Conservation (phyloP, 257 asterid species). For the Perilla frutescens region DNA sequence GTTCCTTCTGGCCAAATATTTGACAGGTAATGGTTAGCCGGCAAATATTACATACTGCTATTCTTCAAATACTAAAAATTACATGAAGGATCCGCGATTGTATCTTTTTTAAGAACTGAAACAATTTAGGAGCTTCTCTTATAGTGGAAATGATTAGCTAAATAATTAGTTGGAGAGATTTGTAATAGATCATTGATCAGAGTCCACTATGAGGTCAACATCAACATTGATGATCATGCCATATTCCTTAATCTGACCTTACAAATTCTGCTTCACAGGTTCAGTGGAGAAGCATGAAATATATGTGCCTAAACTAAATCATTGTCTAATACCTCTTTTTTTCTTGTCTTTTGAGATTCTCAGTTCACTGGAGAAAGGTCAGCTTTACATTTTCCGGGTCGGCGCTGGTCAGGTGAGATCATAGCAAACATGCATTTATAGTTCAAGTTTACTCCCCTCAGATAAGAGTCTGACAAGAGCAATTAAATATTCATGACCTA, state of each 20-base stretch:
- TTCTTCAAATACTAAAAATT: not conserved
- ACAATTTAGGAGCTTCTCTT: not conserved
- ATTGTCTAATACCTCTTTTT: slow-evolving; percentile 4
- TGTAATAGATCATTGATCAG: not conserved
- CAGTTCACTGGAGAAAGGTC: slow-evolving; percentile 96
- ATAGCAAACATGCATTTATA: not conserved
- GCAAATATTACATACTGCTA: not conserved
- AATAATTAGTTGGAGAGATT: not conserved
- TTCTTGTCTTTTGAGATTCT: slow-evolving; percentile 25
- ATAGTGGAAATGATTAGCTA: not conserved
- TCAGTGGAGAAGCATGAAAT: not conserved
- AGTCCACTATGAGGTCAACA: not conserved
- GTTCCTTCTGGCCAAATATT: slow-evolving; percentile 97
- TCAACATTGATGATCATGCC: not conserved
- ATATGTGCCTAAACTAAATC: not conserved
- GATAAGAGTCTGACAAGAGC: no score
- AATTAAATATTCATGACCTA: no score
- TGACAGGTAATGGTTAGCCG: slow-evolving; percentile 66
- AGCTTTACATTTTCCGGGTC: slow-evolving; percentile 78
- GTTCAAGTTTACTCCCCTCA: no score
- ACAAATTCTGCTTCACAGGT: not conserved
- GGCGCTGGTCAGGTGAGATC: slow-evolving; percentile 89
- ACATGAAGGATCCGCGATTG: not conserved
- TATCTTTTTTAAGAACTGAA: not conserved
- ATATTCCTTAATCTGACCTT: not conserved